Base-by-base conservation (phyloP, 2,329 filamentous ascomycete genomes). In the Fonsecaea erecta region DNA sequence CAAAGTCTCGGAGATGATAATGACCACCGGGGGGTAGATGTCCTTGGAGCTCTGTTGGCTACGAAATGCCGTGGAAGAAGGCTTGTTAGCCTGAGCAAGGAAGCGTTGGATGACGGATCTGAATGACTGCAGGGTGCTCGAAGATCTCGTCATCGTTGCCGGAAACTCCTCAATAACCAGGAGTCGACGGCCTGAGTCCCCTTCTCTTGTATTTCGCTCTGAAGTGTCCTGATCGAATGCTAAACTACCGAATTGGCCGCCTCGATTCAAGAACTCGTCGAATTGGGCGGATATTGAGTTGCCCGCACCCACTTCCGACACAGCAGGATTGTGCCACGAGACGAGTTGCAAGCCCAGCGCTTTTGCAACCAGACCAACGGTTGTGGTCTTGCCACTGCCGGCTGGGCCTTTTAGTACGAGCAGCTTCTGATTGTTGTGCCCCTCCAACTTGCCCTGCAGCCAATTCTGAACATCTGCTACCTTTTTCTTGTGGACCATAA, bases 401-500 rank as follows among this genome's bases (percentile, higher is more conserved):
- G 95, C 93, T 35, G 93, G 88, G 11, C 95, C 95, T 77, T 96
- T 97, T 51, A 99, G 82, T 30, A 99, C 83, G 63, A 97, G 84
- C 63, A 97, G 75, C 66, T 90, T 86, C 81, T 96, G 88, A 60
- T 76, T 77, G 61, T 77, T 76, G 52, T 74, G 78, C 51, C 91
- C 90, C 28, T 78, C 76, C 67, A 92, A 85, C 18, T 92, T 91
- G 73, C 89, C 86, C 51, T 90, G 86, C 35, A 99, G 80, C 93
- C 95, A 98, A 64, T 80, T 83, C 64, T 88, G 86, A 52, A 98
- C 93, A 78, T 98, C 93, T 1, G 86, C 80, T 5, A 98, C 91
- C 77, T 99, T 99, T 72, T 87, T 95, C 81, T 96, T 97, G 77
- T 99, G 93, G 18, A 99, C 94, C 0, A 90, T 94, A 52, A 99